phyloP scores from a whole-genome alignment of 192 early-diverging fungal species.

The Linnemannia schmuckeri region DNA sequence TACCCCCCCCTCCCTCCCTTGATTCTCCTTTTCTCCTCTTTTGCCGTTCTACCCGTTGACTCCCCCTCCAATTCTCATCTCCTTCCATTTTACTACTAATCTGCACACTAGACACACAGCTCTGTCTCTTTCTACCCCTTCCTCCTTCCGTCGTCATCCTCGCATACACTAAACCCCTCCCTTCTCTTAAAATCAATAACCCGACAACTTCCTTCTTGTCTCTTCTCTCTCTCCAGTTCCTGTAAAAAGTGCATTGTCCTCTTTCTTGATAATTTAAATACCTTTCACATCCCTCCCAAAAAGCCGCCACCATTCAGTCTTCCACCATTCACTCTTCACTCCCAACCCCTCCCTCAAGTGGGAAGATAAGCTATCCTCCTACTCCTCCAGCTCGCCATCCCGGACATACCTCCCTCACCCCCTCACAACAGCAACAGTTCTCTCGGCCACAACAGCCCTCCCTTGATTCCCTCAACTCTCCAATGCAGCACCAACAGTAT shows the following conservation, averaged over 20 bases:
- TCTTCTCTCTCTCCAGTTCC: background rate
- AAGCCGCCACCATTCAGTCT: conserved; percentile 5
- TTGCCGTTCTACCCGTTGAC: background rate
- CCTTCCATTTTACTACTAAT: background rate
- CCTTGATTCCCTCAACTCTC: background rate
- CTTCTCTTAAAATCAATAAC: background rate
- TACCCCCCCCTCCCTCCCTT: no score
- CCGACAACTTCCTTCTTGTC: background rate
- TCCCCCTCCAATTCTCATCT: background rate
- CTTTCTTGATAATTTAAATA: background rate
- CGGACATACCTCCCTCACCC: conserved; percentile 10
- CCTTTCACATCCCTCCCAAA: background rate
- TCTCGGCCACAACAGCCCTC: background rate
- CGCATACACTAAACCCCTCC: background rate
- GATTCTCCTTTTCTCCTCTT: conserved; percentile 3
- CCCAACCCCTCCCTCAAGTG: conserved; percentile 38
- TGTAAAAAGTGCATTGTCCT: background rate
- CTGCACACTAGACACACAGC: background rate
- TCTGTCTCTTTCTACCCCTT: background rate
- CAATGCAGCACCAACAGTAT: conserved; percentile 19
- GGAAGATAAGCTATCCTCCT: conserved; percentile 11
- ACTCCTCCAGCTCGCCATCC: conserved; percentile 8
- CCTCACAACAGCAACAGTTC: conserved; percentile 10
- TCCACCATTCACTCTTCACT: conserved; percentile 32
- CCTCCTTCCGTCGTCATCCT: background rate